A percentile compares a stretch with the other conserved stretches of the same genome.
Evolutionary conservation across 1,139 yeast species (phyloP).

Genomic region (Casaregolazyma lundiana): DNA sequence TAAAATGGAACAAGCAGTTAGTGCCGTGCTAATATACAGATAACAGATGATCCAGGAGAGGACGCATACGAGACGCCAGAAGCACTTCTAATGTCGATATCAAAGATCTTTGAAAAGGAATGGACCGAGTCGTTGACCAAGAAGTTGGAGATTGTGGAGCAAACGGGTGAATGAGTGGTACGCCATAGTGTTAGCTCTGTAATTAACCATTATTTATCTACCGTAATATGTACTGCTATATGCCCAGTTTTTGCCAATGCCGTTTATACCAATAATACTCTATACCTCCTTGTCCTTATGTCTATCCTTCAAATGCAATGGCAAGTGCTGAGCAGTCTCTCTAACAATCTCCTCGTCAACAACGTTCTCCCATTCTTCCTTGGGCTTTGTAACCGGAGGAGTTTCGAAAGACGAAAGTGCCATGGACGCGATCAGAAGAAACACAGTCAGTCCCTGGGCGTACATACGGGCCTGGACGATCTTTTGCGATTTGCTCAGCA

Average conservation of each 20-base stretch:
- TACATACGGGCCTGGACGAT: constrained; percentile 92
- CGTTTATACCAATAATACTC: neutral
- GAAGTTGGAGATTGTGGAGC: constrained; percentile 22
- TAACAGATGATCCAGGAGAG: constrained; percentile 4
- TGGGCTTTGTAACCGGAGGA: constrained; percentile 26
- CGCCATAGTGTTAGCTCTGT: neutral
- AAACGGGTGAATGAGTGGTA: too few species aligned
- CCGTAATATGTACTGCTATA: neutral
- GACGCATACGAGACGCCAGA: constrained; percentile 44
- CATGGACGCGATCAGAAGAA: constrained; percentile 33
- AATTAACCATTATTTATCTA: neutral
- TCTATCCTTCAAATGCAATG: constrained; percentile 18
- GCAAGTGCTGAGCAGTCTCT: constrained; percentile 22
- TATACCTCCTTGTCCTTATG: constrained; percentile 4
- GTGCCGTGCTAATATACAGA: neutral
- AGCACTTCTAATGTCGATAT: constrained; percentile 40
- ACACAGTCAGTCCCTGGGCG: constrained; percentile 68
- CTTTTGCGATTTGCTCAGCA: constrained; percentile 76
- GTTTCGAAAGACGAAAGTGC: constrained; percentile 31
- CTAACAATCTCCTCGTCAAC: constrained; percentile 28
- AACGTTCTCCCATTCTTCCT: constrained; percentile 27
- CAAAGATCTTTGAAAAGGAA: constrained; percentile 33
- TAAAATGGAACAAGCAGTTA: too few species aligned
- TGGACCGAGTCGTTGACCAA: constrained; percentile 35
- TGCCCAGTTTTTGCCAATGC: neutral